Base-by-base conservation (phyloP, 2,329 filamentous ascomycete species). In the Arachnopeziza araneosa region DNA sequence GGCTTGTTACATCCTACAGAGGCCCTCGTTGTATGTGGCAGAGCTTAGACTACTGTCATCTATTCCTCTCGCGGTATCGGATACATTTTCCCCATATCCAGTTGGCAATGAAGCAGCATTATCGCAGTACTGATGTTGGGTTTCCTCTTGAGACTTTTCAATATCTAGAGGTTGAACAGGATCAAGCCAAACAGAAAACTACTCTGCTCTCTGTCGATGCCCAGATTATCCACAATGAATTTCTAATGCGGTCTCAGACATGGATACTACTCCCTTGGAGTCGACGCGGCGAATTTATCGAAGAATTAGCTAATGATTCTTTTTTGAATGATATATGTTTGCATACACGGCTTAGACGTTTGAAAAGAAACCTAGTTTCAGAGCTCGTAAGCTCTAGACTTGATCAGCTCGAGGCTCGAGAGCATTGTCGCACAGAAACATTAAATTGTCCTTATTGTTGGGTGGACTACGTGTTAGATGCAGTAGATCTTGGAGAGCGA, bases 191-290 rank as follows among this genome's bases (percentile, higher is more conserved):
- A 24, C 50, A 49, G 44, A 60, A 55, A 50, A 59, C 36, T 44
- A 60, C 57, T 48, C 60, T 65, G 48, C 32, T 64, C 49, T 65
- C 63, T 56, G 58, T 64, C 32, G 57, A 64, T 50, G 61, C 63
- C 50, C 57, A 59, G 32, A 62, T 65, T 58, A 53, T 60, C 52
- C 62, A 57, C 44, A 59, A 64, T 54, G 62, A 64, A 54, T 21
- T 65, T 58, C 52, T 64, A 30, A 54, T 66, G 55, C 61, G 63
- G 24, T 65, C 66, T 50, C 64, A 67, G 57, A 54, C 32, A 48
- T 67, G 64, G 63, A 44, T 62, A 44, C 48, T 67, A 26, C 51
- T 62, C 51, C 56, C 61, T 22, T 54, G 23, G 26, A 64, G 44
- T 57, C 23, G 22, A 53, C 61, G 54, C 32, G 59, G 60, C n/a